Evolutionary conservation across 768 basidiomycete species (phyloP).

Genomic region (Mycena rebaudengoi): DNA sequence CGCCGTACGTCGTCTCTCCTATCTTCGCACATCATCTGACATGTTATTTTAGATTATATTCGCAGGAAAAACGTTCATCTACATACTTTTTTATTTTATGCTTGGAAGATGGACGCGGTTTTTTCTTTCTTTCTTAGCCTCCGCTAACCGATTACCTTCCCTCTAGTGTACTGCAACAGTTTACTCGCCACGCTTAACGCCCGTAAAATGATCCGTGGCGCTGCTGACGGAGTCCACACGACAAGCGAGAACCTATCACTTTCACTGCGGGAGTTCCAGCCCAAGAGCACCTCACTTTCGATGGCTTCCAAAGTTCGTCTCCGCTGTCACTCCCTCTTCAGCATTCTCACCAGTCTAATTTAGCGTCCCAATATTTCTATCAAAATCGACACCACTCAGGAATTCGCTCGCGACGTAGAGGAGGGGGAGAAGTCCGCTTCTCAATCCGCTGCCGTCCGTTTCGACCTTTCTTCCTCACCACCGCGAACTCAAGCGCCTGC

Average conservation of each 20-base stretch:
- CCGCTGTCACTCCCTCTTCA: not conserved
- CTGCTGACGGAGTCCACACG: conserved; percentile 48
- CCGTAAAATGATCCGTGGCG: conserved; percentile 54
- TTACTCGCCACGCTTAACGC: conserved; percentile 70
- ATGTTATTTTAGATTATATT: conserved; percentile 50
- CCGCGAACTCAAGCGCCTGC: conserved; percentile 23
- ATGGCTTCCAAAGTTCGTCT: conserved; percentile 42
- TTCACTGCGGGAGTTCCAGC: conserved; percentile 47
- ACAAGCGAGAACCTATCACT: conserved; percentile 51
- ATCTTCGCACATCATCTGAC: not conserved
- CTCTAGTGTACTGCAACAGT: conserved; percentile 64
- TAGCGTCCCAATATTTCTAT: conserved; percentile 60
- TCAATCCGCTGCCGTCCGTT: conserved; percentile 27
- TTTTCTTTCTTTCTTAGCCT: not conserved
- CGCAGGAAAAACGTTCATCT: conserved; percentile 59
- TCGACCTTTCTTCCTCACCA: conserved; percentile 25
- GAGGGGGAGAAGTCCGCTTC: conserved; percentile 32
- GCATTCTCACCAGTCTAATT: not conserved
- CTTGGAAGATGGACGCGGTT: conserved; percentile 62
- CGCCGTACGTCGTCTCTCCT: conserved; percentile 41
- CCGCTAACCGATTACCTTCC: not conserved
- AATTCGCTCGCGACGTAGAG: conserved; percentile 53
- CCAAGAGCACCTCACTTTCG: conserved; percentile 36
- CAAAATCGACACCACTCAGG: conserved; percentile 63
- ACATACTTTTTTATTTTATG: conserved; percentile 69